Percentiles rank a stretch among this genome's conserved stretches.
Evolutionary conservation across 192 early-diverging fungal genomes (phyloP).

Genomic region (Phlyctochytrium planicorne): DNA sequence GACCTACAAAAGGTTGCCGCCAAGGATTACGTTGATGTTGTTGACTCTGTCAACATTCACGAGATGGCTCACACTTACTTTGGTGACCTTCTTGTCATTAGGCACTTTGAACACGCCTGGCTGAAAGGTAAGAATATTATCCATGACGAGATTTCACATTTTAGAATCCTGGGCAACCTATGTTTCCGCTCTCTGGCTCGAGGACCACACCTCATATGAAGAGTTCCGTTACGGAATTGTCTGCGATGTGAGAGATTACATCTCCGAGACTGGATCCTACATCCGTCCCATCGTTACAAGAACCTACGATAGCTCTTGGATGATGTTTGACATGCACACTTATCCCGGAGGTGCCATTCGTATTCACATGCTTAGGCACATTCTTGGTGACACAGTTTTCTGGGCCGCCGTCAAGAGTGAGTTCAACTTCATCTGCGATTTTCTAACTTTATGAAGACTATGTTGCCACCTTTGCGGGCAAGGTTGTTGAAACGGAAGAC

Average conservation of each 20-base stretch:
- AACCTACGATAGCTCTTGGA: conserved; percentile 50
- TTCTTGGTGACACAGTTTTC: conserved; percentile 50
- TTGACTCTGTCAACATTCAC: conserved; percentile 49
- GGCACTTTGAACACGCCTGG: conserved; percentile 62
- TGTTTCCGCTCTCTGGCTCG: conserved; percentile 31
- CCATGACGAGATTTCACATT: too few relatives aligned
- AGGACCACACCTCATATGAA: conserved; percentile 40
- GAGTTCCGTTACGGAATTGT: conserved; percentile 34
- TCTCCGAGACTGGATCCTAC: conserved; percentile 27
- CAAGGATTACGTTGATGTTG: neutral
- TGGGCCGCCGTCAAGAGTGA: conserved; percentile 46
- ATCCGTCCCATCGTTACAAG: conserved; percentile 50
- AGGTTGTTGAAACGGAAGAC: conserved; percentile 51
- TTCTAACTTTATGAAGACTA: conserved; percentile 21
- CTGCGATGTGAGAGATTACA: conserved; percentile 28
- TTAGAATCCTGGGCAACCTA: conserved; percentile 60
- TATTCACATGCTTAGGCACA: conserved; percentile 50
- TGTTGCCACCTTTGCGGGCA: conserved; percentile 34
- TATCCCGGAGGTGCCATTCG: conserved; percentile 55
- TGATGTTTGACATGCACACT: conserved; percentile 52
- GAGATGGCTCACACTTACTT: conserved; percentile 61
- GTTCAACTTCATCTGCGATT: neutral
- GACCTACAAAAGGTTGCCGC: neutral
- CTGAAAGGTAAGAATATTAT: too few relatives aligned
- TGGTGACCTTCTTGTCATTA: conserved; percentile 55